Conservation (phyloP, 345 rosid genomes). For the Hibiscus mutabilis region DNA sequence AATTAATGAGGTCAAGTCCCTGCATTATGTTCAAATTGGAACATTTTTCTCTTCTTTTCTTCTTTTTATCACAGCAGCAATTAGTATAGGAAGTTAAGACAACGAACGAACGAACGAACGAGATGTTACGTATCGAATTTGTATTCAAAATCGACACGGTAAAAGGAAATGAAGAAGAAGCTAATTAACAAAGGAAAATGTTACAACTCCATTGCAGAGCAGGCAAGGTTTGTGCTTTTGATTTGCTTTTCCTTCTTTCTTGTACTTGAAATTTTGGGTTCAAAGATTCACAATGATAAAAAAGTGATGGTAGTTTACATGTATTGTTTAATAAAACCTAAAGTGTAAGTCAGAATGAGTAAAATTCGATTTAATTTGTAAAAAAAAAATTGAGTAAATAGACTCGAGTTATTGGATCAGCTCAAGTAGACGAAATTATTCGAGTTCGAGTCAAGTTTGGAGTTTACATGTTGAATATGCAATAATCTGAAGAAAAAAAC, state of each 20-base stretch:
- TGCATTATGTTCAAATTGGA: slow-evolving; percentile 3
- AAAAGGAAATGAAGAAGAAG: background rate
- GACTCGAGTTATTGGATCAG: no score
- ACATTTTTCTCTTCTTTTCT: background rate
- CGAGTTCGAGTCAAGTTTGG: no score
- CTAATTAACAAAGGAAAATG: background rate
- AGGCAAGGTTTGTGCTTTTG: background rate
- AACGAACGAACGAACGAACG: background rate
- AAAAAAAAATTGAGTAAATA: no score
- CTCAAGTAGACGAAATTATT: no score
- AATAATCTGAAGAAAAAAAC: no score
- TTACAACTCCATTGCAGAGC: background rate
- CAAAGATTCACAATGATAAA: background rate
- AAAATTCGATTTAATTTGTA: no score
- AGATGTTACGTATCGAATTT: background rate
- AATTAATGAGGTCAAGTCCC: background rate
- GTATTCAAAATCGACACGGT: background rate
- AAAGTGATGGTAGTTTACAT: no score
- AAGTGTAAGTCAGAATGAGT: no score
- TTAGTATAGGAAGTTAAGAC: background rate
- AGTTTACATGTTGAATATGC: no score
- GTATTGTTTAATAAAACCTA: no score
- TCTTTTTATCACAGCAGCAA: background rate
- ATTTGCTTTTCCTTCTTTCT: no score
- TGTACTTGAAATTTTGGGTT: no score